Evolutionary conservation across 495 filamentous ascomycete species (phyloP).

Genomic region (Talaromyces liani): DNA sequence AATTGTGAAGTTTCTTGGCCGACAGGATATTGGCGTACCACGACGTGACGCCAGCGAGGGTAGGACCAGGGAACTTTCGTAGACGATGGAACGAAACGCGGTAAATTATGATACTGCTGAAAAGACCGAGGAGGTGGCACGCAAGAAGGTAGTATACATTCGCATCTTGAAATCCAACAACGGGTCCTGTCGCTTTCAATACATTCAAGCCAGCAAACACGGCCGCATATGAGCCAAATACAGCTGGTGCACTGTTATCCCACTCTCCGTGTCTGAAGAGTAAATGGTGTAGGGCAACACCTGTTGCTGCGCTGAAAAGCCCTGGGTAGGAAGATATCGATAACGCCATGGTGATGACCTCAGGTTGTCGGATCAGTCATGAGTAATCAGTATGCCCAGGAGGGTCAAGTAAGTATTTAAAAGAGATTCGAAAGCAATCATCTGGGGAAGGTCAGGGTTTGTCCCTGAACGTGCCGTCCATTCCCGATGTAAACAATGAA

Average conservation of each 20-base stretch:
- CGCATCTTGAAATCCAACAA: neutral
- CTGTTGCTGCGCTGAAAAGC: neutral
- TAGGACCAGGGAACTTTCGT: constrained; percentile 36
- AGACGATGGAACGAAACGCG: constrained; percentile 38
- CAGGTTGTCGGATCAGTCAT: neutral
- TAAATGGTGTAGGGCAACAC: constrained; percentile 1
- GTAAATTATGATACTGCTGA: constrained; percentile 40
- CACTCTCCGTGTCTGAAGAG: constrained; percentile 8
- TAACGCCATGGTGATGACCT: neutral
- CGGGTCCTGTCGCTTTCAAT: neutral
- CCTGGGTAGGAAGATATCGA: neutral
- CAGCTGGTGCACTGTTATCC: constrained; percentile 1
- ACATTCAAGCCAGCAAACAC: neutral
- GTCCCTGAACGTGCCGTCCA: neutral
- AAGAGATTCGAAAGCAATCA: neutral
- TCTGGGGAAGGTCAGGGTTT: neutral
- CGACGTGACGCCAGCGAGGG: constrained; percentile 31
- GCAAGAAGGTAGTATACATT: constrained; percentile 3
- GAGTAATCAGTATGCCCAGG: neutral
- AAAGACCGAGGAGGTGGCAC: constrained; percentile 24
- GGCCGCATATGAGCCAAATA: neutral
- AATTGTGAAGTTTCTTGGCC: constrained; percentile 25
- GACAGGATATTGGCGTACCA: constrained; percentile 26
- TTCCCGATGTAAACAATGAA: neutral
- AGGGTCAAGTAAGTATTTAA: neutral